Evolutionary conservation across 2,329 filamentous ascomycete species (phyloP).

Genomic region (Penicillium oxalicum): DNA sequence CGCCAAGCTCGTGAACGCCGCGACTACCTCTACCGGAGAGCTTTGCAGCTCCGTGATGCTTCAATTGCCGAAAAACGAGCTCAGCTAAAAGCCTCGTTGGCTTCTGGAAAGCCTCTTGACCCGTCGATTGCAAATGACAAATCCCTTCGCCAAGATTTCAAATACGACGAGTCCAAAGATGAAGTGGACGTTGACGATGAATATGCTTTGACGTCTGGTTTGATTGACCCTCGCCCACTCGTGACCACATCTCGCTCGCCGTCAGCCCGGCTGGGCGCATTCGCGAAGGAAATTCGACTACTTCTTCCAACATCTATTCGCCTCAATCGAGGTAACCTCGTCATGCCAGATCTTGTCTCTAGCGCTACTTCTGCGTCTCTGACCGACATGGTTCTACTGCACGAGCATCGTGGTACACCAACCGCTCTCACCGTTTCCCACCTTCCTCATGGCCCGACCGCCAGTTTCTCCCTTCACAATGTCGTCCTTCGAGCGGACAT

Average conservation of each 20-base stretch:
- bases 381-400: slow-evolving; percentile 77
- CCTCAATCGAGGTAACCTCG: slow-evolving; percentile 83
- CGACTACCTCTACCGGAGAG: slow-evolving; percentile 87
- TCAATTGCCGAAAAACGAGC: slow-evolving; percentile 89
- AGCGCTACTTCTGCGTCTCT: slow-evolving; percentile 76
- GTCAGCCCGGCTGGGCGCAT: slow-evolving; percentile 75
- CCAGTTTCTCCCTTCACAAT: slow-evolving; percentile 84
- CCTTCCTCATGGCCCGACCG: slow-evolving; percentile 81
- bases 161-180: slow-evolving; percentile 74
- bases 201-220: slow-evolving; percentile 82
- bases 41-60: slow-evolving; percentile 79
- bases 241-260: slow-evolving; percentile 89
- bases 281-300: slow-evolving; percentile 85
- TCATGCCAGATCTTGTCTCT: slow-evolving; percentile 76
- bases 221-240: slow-evolving; percentile 81
- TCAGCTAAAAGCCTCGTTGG: slow-evolving; percentile 77
- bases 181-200: slow-evolving; percentile 84
- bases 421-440: slow-evolving; percentile 84
- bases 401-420: slow-evolving; percentile 88
- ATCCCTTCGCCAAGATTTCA: slow-evolving; percentile 75
- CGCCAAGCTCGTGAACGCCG: slow-evolving; percentile 72
- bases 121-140: slow-evolving; percentile 81
- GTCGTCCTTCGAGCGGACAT: slow-evolving; percentile 91
- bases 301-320: slow-evolving; percentile 79
- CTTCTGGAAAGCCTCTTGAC: slow-evolving; percentile 80